Evolutionary conservation across 352 stramenopile genomes (phyloP).

Genomic region (Phytophthora capsici): DNA sequence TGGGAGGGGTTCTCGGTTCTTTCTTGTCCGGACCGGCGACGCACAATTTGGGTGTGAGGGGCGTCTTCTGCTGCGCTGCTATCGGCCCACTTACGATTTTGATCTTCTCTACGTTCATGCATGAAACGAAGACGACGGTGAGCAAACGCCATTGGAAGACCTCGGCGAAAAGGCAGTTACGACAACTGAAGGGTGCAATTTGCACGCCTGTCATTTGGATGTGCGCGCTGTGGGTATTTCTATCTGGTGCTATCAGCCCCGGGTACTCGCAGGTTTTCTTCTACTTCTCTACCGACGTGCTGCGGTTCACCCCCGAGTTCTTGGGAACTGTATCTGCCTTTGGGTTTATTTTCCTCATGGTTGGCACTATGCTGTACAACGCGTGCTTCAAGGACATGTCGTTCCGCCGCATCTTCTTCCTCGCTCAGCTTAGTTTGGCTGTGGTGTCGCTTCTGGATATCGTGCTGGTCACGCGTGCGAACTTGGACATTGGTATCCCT

Average conservation of each 20-base stretch:
- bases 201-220: constrained; percentile 93
- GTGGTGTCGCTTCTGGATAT: constrained; percentile 80
- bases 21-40: constrained; percentile 93
- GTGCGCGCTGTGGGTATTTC: constrained; percentile 96
- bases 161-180: constrained; percentile 59
- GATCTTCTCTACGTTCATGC: constrained; percentile 88
- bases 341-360: constrained; percentile 80
- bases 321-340: constrained; percentile 88
- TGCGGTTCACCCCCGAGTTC: constrained; percentile 96
- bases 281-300: constrained; percentile 96
- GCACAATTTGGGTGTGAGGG: constrained; percentile 89
- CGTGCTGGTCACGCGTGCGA: constrained; percentile 93
- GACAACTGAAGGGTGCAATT: constrained; percentile 81
- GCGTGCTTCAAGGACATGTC: constrained; percentile 89
- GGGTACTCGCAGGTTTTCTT: constrained; percentile 95
- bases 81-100: constrained; percentile 91
- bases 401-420: constrained; percentile 95
- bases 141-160: constrained; percentile 55
- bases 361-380: constrained; percentile 87
- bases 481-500: constrained; percentile 92
- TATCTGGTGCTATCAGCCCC: constrained; percentile 93
- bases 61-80: constrained; percentile 94
- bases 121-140: constrained; percentile 72
- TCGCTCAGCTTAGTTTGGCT: constrained; percentile 78
- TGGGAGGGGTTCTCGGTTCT: constrained; percentile 93